Conservation (phyloP, 2,329 filamentous ascomycete genomes). For the Fusarium drepaniforme region DNA sequence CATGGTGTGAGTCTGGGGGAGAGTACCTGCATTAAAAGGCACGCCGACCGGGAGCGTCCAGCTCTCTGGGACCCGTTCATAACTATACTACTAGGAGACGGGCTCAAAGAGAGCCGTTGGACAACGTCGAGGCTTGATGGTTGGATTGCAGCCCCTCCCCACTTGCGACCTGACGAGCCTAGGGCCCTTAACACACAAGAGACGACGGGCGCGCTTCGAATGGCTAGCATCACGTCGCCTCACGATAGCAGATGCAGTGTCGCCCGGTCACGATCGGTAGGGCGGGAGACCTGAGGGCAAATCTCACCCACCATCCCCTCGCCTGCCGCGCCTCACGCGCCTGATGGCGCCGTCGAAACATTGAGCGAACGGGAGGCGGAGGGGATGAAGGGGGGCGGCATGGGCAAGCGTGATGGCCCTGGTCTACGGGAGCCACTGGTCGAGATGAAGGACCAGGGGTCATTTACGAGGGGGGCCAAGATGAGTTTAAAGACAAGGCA, state of each 20-base stretch:
- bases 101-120: slow-evolving; percentile 22
- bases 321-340: slow-evolving; percentile 42
- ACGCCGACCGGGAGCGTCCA: slow-evolving; percentile 29
- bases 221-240: slow-evolving; percentile 39
- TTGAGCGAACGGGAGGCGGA: slow-evolving; percentile 14
- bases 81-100: slow-evolving; percentile 28
- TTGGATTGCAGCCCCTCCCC: slow-evolving; percentile 40
- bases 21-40: slow-evolving; percentile 48
- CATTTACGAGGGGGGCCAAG: slow-evolving; percentile 12
- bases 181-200: slow-evolving; percentile 38
- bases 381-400: slow-evolving; percentile 5
- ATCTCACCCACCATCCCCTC: slow-evolving; percentile 38
- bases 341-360: slow-evolving; percentile 28
- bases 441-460: slow-evolving; percentile 25
- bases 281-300: slow-evolving; percentile 39
- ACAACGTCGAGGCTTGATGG: slow-evolving; percentile 33
- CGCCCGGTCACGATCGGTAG: slow-evolving; percentile 34
- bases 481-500: slow-evolving; percentile 17
- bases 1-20: slow-evolving; percentile 46
- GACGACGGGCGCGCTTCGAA: slow-evolving; percentile 35
- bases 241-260: slow-evolving; percentile 34
- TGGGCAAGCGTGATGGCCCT: slow-evolving; percentile 2
- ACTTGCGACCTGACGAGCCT: slow-evolving; percentile 35
- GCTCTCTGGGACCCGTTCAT: slow-evolving; percentile 29
- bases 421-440: slow-evolving; percentile 5